phyloP scores from a whole-genome alignment of 2,329 filamentous ascomycete species.

The Fonsecaea multimorphosa region DNA sequence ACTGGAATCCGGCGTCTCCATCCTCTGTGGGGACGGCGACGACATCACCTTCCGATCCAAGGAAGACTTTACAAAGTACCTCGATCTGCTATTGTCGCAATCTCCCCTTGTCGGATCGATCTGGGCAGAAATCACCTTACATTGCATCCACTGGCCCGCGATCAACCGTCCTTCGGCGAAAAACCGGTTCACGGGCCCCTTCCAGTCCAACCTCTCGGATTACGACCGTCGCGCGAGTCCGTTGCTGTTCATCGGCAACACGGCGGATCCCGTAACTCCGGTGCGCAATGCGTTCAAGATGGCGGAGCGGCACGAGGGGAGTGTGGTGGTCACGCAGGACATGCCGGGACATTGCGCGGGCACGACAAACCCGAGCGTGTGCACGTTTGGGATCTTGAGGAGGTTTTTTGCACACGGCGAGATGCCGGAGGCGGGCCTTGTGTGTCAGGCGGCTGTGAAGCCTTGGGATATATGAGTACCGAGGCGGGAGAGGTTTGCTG shows the following conservation, averaged over 20 bases:
- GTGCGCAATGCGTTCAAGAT: conserved; percentile 49
- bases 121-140: conserved; percentile 48
- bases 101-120: conserved; percentile 38
- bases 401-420: conserved; percentile 52
- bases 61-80: conserved; percentile 28
- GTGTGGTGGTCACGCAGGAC: conserved; percentile 54
- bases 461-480: conserved; percentile 38
- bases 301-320: conserved; percentile 51
- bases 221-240: conserved; percentile 48
- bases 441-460: conserved; percentile 49
- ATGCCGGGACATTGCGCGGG: conserved; percentile 47
- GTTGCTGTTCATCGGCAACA: conserved; percentile 64
- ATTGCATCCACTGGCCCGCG: conserved; percentile 48
- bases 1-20: conserved; percentile 33
- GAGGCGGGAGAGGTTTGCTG: background rate
- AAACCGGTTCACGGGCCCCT: conserved; percentile 47
- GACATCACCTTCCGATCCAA: conserved; percentile 36
- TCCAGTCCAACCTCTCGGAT: conserved; percentile 34
- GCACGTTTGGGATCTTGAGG: conserved; percentile 46
- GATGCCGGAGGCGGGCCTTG: conserved; percentile 45
- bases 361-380: conserved; percentile 46
- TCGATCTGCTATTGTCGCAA: conserved; percentile 33
- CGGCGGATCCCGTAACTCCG: conserved; percentile 66
- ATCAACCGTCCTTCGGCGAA: conserved; percentile 39
- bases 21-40: conserved; percentile 40